Evolutionary conservation across 2,329 filamentous ascomycete species (phyloP), one percentile per base, ranked within the genome.

Genomic region (Erysiphe pulchra): DNA sequence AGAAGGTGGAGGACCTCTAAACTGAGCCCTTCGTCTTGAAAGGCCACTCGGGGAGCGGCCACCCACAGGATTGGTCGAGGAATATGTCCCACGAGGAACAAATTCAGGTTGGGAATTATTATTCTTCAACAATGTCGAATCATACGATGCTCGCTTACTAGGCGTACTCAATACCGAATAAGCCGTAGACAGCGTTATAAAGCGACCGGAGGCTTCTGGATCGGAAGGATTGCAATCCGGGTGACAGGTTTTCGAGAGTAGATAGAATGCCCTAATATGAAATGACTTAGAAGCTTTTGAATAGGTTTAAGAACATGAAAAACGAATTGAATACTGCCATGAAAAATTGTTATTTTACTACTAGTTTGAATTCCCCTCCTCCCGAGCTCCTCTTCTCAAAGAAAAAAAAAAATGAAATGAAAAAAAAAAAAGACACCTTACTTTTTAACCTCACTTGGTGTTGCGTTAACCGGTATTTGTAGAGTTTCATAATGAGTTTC

Each of bases 211-310:
- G 50, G 86, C 80, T 48, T 64, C 59, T 4, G 81, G 79, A 61
- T 93, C 79, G 53, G 71, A 58, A 49, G 70, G 82, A 67, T 95
- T 92, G 59, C 77, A 75, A 68, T 98, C 90, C 1, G 90, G 90
- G 62, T 98, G 90, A 69, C 93, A 79, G 46, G 71, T 65, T 63
- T 94, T 92, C 57, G 85, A 93, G 59, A 95, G 80, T 49, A 70
- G 63, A 69, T 94, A 95, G 71, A 94, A 98, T 53, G 73, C 73
- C 55, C 72, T 77, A 47, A 30, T 2, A 39, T 38, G 9, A 24
- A 18, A 14, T 37, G 4, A 42, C 2, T 14, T 13, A 4, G 18
- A 24, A n/a, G n/a, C n/a, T n/a, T n/a, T n/a, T n/a, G n/a, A n/a
- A n/a, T n/a, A n/a, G n/a, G n/a, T n/a, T n/a, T n/a, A n/a, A n/a